A percentile compares a stretch with the other conserved stretches of the same genome.
phyloP scores from a whole-genome alignment of 371 early-diverging fungal species.

The Apophysomyces sp. region DNA sequence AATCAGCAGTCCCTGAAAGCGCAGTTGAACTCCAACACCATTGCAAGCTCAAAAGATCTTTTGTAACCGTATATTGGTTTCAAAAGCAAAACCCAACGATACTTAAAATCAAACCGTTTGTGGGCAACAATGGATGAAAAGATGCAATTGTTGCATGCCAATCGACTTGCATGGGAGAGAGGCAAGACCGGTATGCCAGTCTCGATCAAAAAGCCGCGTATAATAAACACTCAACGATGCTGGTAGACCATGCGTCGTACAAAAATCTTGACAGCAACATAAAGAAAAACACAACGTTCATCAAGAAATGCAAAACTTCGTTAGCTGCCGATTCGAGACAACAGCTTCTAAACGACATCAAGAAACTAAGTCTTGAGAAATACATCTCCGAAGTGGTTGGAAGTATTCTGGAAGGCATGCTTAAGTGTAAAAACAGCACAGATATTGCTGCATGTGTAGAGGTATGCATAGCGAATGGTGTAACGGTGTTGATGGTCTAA shows the following conservation, averaged over 20 bases:
- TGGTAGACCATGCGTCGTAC: constrained; percentile 21
- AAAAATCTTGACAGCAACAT: constrained; percentile 91
- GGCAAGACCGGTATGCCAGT: constrained; percentile 31
- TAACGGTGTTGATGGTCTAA: not conserved
- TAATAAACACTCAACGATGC: not conserved
- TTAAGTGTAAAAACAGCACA: constrained; percentile 64
- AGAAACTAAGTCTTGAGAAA: constrained; percentile 89
- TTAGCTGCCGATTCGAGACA: constrained; percentile 73
- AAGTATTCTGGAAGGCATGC: constrained; percentile 77
- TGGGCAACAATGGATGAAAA: constrained; percentile 10
- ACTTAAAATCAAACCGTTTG: not conserved
- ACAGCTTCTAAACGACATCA: constrained; percentile 81
- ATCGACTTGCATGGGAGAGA: constrained; percentile 35
- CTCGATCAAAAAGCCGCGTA: not conserved
- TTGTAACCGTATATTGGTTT: not conserved
- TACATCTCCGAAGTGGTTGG: constrained; percentile 91
- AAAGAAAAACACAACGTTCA: constrained; percentile 95
- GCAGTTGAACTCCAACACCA: too few species aligned
- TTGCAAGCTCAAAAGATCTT: not conserved
- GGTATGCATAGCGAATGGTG: too few species aligned
- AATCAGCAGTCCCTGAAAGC: too few species aligned
- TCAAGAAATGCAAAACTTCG: constrained; percentile 87
- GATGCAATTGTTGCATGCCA: constrained; percentile 25
- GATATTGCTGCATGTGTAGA: constrained; percentile 87
- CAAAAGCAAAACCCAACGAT: not conserved